Evolutionary conservation across 2,329 filamentous ascomycete genomes (phyloP).

Genomic region (Fusarium robinianum): DNA sequence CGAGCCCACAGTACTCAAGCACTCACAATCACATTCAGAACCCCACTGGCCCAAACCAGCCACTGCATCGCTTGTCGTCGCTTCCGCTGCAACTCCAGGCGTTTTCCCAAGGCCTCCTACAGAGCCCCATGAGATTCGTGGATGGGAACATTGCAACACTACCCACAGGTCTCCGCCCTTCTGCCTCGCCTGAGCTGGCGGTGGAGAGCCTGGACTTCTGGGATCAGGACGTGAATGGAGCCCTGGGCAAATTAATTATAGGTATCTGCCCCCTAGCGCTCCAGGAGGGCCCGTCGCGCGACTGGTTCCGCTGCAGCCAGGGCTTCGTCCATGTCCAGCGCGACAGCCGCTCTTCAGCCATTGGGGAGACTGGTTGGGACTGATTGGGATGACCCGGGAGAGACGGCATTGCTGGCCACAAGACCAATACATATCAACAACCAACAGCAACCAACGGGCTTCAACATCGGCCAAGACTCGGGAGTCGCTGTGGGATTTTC

Average conservation of each 20-base stretch:
- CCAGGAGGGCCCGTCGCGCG: slow-evolving; percentile 7
- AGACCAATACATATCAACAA: slow-evolving; percentile 10
- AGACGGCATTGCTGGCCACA: slow-evolving; percentile 24
- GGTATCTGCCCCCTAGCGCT: slow-evolving; percentile 18
- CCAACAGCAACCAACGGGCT: slow-evolving; percentile 8
- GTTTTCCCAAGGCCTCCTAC: neutral
- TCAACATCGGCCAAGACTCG: neutral
- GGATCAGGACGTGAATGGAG: slow-evolving; percentile 20
- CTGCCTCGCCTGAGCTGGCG: slow-evolving; percentile 25
- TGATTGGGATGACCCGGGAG: slow-evolving; percentile 30
- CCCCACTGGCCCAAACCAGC: slow-evolving; percentile 20
- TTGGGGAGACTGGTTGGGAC: slow-evolving; percentile 7
- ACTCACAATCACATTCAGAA: slow-evolving; percentile 17
- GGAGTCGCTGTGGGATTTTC: slow-evolving; percentile 4
- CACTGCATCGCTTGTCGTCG: slow-evolving; percentile 5
- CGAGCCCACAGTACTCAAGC: slow-evolving; percentile 11
- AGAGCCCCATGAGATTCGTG: slow-evolving; percentile 22
- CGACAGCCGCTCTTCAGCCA: slow-evolving; percentile 23
- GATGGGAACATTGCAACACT: slow-evolving; percentile 15
- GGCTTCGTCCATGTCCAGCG: slow-evolving; percentile 23
- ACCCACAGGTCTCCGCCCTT: slow-evolving; percentile 22
- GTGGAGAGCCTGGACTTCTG: slow-evolving; percentile 15
- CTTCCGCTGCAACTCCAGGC: slow-evolving; percentile 5
- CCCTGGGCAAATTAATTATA: slow-evolving; percentile 33
- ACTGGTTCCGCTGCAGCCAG: slow-evolving; percentile 14